phyloP scores from a whole-genome alignment of 495 filamentous ascomycete species.

The Xylaria acuta region DNA sequence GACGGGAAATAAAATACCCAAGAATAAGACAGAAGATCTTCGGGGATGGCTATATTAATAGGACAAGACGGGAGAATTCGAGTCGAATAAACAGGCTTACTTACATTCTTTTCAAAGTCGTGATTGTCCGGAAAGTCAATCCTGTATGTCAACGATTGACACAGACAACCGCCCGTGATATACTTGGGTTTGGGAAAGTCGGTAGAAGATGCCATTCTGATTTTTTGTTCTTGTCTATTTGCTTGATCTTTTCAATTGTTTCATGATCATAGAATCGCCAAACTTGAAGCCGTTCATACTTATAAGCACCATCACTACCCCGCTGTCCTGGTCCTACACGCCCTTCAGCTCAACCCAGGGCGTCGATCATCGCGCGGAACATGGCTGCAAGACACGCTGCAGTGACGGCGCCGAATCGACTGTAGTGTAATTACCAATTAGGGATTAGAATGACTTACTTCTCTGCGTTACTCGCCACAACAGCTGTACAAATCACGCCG shows the following conservation, averaged over 20 bases:
- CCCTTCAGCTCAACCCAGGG: slow-evolving; percentile 17
- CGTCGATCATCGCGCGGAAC: not conserved
- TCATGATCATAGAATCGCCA: not conserved
- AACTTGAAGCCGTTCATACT: not conserved
- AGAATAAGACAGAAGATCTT: not conserved
- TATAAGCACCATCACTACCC: not conserved
- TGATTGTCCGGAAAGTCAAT: slow-evolving; percentile 44
- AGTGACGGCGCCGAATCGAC: not conserved
- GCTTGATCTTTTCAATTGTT: not conserved
- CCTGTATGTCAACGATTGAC: slow-evolving; percentile 43
- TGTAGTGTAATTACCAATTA: not conserved
- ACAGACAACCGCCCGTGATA: slow-evolving; percentile 51
- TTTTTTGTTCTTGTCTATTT: not conserved
- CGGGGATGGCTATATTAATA: not conserved
- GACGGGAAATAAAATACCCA: not conserved
- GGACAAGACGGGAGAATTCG: not conserved
- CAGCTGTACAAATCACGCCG: not conserved
- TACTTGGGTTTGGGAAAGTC: slow-evolving; percentile 42
- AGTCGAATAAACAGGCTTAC: not conserved
- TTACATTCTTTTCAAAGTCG: slow-evolving; percentile 43
- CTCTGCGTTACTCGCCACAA: not conserved
- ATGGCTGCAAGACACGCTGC: not conserved
- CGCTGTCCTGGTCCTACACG: not conserved
- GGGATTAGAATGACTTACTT: not conserved
- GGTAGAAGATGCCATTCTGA: slow-evolving; percentile 12